These are phyloP conservation scores for Tetrahymena elliotti DNA, from an alignment of 73 alveolate genomes.

Conservation along the genomic window DNA sequence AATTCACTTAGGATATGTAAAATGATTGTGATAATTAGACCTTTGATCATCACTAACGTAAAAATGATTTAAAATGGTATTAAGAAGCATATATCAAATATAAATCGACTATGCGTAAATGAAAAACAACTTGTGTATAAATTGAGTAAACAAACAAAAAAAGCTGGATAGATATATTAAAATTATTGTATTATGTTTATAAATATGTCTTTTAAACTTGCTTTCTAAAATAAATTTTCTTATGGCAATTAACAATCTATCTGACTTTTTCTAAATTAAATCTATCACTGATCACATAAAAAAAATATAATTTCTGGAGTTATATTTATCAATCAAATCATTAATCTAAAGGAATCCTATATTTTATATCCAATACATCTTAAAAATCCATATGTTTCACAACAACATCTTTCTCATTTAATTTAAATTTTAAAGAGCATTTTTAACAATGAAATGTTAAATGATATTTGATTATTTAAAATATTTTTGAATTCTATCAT, in stretches of 20 bases:
- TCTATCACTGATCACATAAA: background rate
- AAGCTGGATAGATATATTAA: background rate
- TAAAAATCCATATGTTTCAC: background rate
- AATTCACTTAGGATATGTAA: conserved; percentile 33
- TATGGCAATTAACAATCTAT: background rate
- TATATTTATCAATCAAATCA: background rate
- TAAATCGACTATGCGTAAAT: conserved; percentile 29
- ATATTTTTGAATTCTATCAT: no score
- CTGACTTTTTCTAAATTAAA: background rate
- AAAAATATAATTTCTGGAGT: background rate
- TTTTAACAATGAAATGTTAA: no score
- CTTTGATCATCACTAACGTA: conserved; percentile 28
- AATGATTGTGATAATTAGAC: conserved; percentile 39
- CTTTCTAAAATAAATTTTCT: background rate
- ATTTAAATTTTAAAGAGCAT: no score
- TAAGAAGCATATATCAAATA: conserved; percentile 31
- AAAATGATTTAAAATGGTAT: conserved; percentile 33
- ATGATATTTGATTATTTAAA: no score
- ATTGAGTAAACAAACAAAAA: background rate
- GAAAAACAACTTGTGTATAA: background rate
- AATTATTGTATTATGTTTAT: background rate
- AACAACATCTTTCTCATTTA: no score
- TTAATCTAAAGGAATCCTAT: background rate
- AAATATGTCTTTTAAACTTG: background rate
- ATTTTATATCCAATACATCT: background rate